Evolutionary conservation across 768 basidiomycete species (phyloP).

Genomic region (Leccinum uliginosum): DNA sequence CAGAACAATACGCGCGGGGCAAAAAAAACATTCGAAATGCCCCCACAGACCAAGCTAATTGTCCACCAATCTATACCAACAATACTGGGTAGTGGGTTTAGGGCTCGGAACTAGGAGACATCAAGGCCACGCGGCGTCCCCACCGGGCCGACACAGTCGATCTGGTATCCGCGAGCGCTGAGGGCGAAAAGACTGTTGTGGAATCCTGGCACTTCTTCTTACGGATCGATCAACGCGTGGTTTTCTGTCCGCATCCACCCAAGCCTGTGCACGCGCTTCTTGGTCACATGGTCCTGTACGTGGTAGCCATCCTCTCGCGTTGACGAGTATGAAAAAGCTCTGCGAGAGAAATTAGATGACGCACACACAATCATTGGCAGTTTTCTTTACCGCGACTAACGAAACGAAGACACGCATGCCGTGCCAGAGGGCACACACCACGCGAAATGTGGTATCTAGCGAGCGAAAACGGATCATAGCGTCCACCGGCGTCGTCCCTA

Average conservation of each 20-base stretch:
- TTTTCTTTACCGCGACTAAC: slow-evolving; percentile 37
- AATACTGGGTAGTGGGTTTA: not conserved
- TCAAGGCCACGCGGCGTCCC: slow-evolving; percentile 19
- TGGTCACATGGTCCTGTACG: not conserved
- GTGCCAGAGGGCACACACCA: slow-evolving; percentile 29
- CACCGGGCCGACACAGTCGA: slow-evolving; percentile 33
- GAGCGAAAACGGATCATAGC: slow-evolving; percentile 24
- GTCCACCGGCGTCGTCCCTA: slow-evolving; percentile 11
- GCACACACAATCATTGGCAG: not conserved
- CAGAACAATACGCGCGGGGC: not conserved
- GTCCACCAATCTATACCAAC: not conserved
- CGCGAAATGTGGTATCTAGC: slow-evolving; percentile 22
- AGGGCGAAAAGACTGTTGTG: slow-evolving; percentile 14
- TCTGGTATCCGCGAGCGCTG: slow-evolving; percentile 48
- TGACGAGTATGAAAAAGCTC: slow-evolving; percentile 35
- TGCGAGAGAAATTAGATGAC: slow-evolving; percentile 15
- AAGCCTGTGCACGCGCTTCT: not conserved
- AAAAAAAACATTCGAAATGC: not conserved
- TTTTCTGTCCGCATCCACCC: slow-evolving; percentile 7
- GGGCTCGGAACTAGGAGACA: slow-evolving; percentile 1
- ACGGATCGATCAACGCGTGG: not conserved
- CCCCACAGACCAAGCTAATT: not conserved
- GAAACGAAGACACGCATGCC: slow-evolving; percentile 34
- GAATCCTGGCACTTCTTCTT: not conserved
- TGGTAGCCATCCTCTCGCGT: slow-evolving; percentile 20